A percentile compares a stretch with the other conserved stretches of the same genome.
Evolutionary conservation across 164 flowering plant species (phyloP).

Genomic region (Cinnamomum chago): DNA sequence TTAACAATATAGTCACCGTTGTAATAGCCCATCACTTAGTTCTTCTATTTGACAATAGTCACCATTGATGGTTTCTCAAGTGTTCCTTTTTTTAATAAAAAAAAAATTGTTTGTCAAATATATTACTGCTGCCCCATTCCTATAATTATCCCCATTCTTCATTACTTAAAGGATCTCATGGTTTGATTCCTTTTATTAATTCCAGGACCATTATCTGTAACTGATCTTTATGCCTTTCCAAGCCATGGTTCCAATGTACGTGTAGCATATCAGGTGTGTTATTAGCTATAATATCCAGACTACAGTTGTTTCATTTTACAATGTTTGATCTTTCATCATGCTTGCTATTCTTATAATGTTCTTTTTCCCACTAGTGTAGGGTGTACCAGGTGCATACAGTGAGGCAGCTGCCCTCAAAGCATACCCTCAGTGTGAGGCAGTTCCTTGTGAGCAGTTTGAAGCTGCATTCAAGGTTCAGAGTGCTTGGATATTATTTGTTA

Average conservation of each 20-base stretch:
- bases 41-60: not conserved
- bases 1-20: not conserved
- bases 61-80: not conserved
- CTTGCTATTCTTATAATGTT: not conserved
- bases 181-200: not conserved
- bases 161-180: not conserved
- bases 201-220: constrained; percentile 47
- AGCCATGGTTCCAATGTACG: constrained; percentile 37
- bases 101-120: not conserved
- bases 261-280: constrained; percentile 48
- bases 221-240: constrained; percentile 34
- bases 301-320: not conserved
- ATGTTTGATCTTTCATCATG: not conserved
- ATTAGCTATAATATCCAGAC: not conserved
- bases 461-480: constrained; percentile 52
- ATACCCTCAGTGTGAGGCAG: constrained; percentile 60
- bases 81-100: not conserved
- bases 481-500: not conserved
- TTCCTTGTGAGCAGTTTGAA: constrained; percentile 69
- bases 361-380: constrained; percentile 31
- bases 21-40: not conserved
- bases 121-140: not conserved
- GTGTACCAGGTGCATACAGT: constrained; percentile 54
- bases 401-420: constrained; percentile 69
- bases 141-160: not conserved